Percentiles rank a stretch among this genome's conserved stretches.
Evolutionary conservation across 352 stramenopile species (phyloP).

Genomic region (Ophiocytium majus): DNA sequence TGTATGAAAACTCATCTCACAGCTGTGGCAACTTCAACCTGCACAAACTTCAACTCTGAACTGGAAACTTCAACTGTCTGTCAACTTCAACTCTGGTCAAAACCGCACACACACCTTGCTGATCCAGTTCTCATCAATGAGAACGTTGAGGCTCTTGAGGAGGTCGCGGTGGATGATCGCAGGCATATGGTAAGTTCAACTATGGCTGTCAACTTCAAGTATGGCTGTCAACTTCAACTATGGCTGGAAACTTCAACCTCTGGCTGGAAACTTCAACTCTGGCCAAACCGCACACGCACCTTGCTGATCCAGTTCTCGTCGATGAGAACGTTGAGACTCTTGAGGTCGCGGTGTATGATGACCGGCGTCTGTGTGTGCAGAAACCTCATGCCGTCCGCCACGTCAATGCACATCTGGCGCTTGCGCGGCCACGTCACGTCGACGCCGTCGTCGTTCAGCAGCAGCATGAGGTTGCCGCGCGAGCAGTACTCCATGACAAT

Average conservation of each 20-base stretch:
- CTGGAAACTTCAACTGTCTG: background rate
- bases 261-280: background rate
- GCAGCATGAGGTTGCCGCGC: constrained; percentile 53
- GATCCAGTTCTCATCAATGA: constrained; percentile 72
- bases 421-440: constrained; percentile 44
- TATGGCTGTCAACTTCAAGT: too few relatives aligned
- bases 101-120: constrained; percentile 69
- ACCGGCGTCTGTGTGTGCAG: constrained; percentile 75
- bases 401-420: constrained; percentile 46
- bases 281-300: constrained; percentile 60
- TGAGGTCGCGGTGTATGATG: constrained; percentile 82
- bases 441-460: constrained; percentile 48
- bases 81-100: background rate
- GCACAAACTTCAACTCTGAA: background rate
- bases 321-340: constrained; percentile 80
- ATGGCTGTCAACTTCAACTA: too few relatives aligned
- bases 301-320: constrained; percentile 76
- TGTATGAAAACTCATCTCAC: too few relatives aligned
- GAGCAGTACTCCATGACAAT: constrained; percentile 55
- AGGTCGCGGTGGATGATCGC: too few relatives aligned
- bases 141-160: constrained; percentile 77
- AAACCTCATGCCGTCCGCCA: constrained; percentile 73
- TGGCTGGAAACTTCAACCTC: too few relatives aligned
- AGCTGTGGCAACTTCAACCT: too few relatives aligned
- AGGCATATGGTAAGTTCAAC: too few relatives aligned